A percentile compares a stretch with the other conserved stretches of the same genome.
These are phyloP conservation scores for Hymenotorrendiella dingleyae DNA, from an alignment of 2,329 filamentous ascomycete species.

Conservation along the genomic window DNA sequence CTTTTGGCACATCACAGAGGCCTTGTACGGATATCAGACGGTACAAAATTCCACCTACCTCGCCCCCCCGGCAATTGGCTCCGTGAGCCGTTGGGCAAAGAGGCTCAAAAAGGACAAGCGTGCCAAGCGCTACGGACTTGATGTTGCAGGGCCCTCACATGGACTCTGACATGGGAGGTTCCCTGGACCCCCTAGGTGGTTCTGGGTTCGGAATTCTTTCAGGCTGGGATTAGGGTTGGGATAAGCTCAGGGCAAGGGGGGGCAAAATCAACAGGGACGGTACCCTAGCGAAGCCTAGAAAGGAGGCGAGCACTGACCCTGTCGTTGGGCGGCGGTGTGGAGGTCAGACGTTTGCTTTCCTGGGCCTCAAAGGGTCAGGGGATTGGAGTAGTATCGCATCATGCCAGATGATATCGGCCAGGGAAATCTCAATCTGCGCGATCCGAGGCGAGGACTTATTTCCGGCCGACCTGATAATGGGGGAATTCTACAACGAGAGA, in stretches of 20 bases:
- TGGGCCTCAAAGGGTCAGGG: constrained; percentile 5
- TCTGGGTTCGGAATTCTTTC: no score
- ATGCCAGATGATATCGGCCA: constrained; percentile 4
- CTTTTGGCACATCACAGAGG: no score
- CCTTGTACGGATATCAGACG: constrained; percentile 19
- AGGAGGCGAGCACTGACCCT: constrained; percentile 5
- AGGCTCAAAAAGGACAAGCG: constrained; percentile 1
- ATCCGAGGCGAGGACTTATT: no score
- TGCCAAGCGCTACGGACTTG: background rate
- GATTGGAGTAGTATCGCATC: constrained; percentile 6
- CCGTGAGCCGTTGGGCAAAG: constrained; percentile 15
- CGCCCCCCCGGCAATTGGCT: constrained; percentile 18
- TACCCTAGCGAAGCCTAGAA: background rate
- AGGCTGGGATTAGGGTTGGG: constrained; percentile 2
- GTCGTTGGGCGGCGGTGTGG: constrained; percentile 10
- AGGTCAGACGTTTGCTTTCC: constrained; percentile 2
- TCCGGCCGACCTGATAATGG: no score
- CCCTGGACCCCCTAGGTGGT: constrained; percentile 1
- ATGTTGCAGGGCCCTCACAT: constrained; percentile 15
- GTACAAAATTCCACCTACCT: no score
- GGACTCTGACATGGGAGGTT: constrained; percentile 5
- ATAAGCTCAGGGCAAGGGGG: background rate
- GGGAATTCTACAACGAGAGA: no score
- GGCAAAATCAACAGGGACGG: constrained; percentile 2
- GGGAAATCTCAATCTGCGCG: background rate